Base-by-base conservation (phyloP, 306 rosid genomes). In the Medicago ruthenica region DNA sequence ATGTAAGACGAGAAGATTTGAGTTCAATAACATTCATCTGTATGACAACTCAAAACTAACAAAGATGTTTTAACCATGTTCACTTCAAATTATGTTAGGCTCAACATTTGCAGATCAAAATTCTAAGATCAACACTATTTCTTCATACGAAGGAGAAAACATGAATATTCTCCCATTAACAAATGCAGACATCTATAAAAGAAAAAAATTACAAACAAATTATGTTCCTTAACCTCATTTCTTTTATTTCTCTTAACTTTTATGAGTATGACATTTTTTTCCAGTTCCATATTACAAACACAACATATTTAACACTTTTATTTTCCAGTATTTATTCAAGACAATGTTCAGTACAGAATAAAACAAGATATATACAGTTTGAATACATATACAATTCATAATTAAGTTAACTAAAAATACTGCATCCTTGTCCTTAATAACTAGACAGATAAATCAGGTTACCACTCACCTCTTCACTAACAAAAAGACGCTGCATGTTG, bases 401-500 rank as follows among this genome's bases (percentile, higher is more conserved):
- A 57, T 54, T 42, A 39, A 51, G 73, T 37, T 41, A 61, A 72
- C 37, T 61, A 4, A 55, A 59, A 48, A 60, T 37, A 41, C 18
- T 9, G 54, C 57, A 58, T 53, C 8, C 42, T 60, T 41, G 21
- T 41, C 70, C 76, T 4, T 42, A 22, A 36, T 3, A 44, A 74
- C 50, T 65, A 9, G 61, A 74, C 50, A 62, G 22, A n/a, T 51
- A 73, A 67, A 71, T 65, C 24, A 76, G 72, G 18, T 21, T 31
- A 31, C 50, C 68, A 73, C 93, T 76, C 71, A 90, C 98, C 97
- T 92, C 98, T 79, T 95, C 96, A 31, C 91, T 95, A 27, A 36
- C 39, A 50, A 95, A 87, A 80, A 95, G 90, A 62, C 83, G 97
- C 82, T 86, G 24, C 9, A 89, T 79, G 72, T 86, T 95, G 86